Conservation (phyloP, 345 rosid genomes). For the Trapa bicornis region DNA sequence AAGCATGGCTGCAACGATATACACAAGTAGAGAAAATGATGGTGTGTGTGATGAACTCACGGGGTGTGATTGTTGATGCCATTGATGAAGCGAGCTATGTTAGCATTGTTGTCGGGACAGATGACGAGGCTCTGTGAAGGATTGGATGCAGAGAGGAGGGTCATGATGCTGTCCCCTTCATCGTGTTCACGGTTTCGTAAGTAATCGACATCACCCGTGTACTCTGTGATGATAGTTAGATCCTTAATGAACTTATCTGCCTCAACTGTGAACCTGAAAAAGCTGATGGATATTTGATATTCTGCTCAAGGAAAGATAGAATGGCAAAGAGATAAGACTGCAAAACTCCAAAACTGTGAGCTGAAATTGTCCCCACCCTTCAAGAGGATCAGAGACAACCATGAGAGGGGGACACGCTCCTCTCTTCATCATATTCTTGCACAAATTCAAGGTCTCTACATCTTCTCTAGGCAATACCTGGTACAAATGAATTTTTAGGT, state of each 20-base stretch:
- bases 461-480: slow-evolving; percentile 76
- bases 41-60: slow-evolving; percentile 33
- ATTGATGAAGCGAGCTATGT: slow-evolving; percentile 82
- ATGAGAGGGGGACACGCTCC: slow-evolving; percentile 86
- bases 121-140: slow-evolving; percentile 61
- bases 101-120: slow-evolving; percentile 72
- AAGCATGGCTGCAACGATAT: too few species aligned
- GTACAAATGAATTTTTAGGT: neutral
- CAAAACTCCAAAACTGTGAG: neutral
- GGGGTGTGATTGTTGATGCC: slow-evolving; percentile 86
- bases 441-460: slow-evolving; percentile 50
- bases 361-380: slow-evolving; percentile 47
- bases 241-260: slow-evolving; percentile 78
- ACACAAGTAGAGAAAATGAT: too few species aligned
- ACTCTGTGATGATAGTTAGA: slow-evolving; percentile 73
- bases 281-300: neutral
- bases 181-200: slow-evolving; percentile 60
- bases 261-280: slow-evolving; percentile 70
- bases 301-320: neutral
- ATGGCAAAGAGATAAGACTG: neutral
- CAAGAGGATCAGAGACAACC: slow-evolving; percentile 65
- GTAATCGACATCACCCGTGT: slow-evolving; percentile 88
- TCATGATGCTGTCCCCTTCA: slow-evolving; percentile 96
- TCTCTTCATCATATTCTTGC: slow-evolving; percentile 62
- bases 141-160: slow-evolving; percentile 57